These are phyloP conservation scores for Cucurbita argyrosperma DNA, from an alignment of 306 rosid genomes.

Conservation along the genomic window DNA sequence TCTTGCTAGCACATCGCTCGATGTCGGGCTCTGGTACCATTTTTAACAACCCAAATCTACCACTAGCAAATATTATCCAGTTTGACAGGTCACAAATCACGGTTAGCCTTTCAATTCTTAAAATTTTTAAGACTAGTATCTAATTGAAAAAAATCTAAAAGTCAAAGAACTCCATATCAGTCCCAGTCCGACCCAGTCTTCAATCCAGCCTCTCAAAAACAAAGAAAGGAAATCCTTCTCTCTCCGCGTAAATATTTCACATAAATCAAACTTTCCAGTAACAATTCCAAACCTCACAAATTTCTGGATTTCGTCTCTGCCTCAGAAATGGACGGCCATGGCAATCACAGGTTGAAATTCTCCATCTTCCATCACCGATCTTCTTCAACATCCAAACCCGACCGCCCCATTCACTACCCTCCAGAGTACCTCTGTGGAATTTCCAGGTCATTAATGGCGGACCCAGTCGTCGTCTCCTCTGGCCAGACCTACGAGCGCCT, in stretches of 20 bases:
- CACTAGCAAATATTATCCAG: too few species aligned
- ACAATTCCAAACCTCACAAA: not conserved
- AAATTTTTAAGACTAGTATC: too few species aligned
- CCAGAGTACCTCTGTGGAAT: slow-evolving; percentile 58
- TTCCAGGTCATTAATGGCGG: slow-evolving; percentile 58
- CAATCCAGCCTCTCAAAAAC: not conserved
- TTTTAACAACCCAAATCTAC: too few species aligned
- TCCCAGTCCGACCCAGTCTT: not conserved
- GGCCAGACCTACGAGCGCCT: slow-evolving; percentile 86
- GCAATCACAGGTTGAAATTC: slow-evolving; percentile 1
- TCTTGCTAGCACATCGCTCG: too few species aligned
- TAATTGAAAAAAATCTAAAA: not conserved
- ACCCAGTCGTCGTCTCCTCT: slow-evolving; percentile 79
- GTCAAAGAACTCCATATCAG: not conserved
- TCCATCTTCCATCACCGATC: slow-evolving; percentile 9
- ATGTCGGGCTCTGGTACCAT: too few species aligned
- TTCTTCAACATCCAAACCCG: slow-evolving; percentile 18
- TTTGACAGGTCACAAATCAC: too few species aligned
- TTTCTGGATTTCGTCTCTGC: not conserved
- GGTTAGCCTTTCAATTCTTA: too few species aligned
- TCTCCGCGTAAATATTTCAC: not conserved
- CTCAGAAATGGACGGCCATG: not conserved
- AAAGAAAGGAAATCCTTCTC: not conserved
- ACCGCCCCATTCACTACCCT: slow-evolving; percentile 19
- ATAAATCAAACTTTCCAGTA: not conserved